Base-by-base conservation (phyloP, 768 basidiomycete species). In the Crucibulum laeve region DNA sequence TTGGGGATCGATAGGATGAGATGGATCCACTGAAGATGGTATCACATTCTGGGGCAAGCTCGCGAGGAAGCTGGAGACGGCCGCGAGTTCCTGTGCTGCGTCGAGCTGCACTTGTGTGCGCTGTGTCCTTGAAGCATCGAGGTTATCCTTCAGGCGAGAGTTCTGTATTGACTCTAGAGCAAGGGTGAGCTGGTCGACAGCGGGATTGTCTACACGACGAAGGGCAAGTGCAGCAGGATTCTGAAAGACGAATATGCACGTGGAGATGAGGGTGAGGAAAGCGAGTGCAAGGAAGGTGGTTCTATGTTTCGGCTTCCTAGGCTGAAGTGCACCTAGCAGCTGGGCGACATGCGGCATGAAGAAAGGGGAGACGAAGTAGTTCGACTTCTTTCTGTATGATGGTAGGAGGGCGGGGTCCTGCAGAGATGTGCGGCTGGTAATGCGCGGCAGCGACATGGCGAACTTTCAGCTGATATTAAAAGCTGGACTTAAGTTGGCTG, bases 21-120 rank as follows among this genome's bases (percentile, higher is more conserved):
- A 52, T 0, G 89, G 84, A 53, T 91, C 77, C 35, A 89, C 74
- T 4, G 68, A 67, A 0, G 65, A 57, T 1, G 90, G 87, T 44
- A 92, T 79, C 44, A 82, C 71, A 61, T 91, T 91, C 60, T 85
- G 79, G 0, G 85, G 78, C 17, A 88, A 71, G 40, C 82, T 81
- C 0, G 80, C 79, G 32, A 91, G 69, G 62, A 90, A 91, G 45
- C 77, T 79, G 2, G 83, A 76, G 37, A 89, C 65, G 2, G 88
- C 85, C 1, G 85, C 86, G 15, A 91, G 75, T 55, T 91, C 88
- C 55, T 89, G 74, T 0, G 65, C 59, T 0, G 67, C 56, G 30
- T 71, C 64, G 45, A 90, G 73, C 11, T 58, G 40, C 30, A 87
- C 53, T 23, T 77, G 65, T 0, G 70, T 64, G 13, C 65, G 36